Base-by-base conservation (phyloP, 306 rosid species). In the Corylus heterophylla region DNA sequence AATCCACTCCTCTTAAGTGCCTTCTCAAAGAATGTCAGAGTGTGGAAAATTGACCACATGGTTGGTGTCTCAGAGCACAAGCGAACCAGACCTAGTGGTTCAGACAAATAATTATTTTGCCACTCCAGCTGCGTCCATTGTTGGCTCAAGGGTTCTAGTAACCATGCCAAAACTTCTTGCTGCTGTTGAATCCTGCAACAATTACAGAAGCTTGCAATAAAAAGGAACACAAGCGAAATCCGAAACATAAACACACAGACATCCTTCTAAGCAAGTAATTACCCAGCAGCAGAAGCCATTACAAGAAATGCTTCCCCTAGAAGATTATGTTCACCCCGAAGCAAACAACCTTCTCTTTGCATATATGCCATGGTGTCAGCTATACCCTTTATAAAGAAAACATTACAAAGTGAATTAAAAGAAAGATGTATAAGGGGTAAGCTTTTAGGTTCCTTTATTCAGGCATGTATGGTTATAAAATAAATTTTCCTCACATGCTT, bases 271-370 rank as follows among this genome's bases (percentile, higher is more conserved):
- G 55, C 72, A 69, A 81, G 69, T 78, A 55, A 82, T 86, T 92
- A 95, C 98, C 99, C 99, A 64, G 97, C 96, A 78, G 94, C 83
- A 76, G 99, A 95, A 77, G 97, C 98, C 99, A 95, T 92, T 67
- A 95, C 76, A 63, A 95, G 99, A 87, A 95, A 95, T 82, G 99
- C 98, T 91, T 95, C 99, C n/a, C 93, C 97, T 7, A 95, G 82
- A 84, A 95, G 91, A 90, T 95, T 95, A 78, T 95, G 99, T 83
- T 95, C 99, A 73, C 98, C 93, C 80, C 90, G 94, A 75, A 83
- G 99, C 79, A 95, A 87, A 73, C 92, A 55, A 62, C 98, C 98
- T 76, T 91, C 98, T 87, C 85, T 90, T 93, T 91, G 96, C 89
- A 95, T 85, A 81, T 87, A 84, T 20, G 89, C 90, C 91, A 93